Conservation (phyloP, 345 rosid genomes). For the Eucalyptus brandiana region DNA sequence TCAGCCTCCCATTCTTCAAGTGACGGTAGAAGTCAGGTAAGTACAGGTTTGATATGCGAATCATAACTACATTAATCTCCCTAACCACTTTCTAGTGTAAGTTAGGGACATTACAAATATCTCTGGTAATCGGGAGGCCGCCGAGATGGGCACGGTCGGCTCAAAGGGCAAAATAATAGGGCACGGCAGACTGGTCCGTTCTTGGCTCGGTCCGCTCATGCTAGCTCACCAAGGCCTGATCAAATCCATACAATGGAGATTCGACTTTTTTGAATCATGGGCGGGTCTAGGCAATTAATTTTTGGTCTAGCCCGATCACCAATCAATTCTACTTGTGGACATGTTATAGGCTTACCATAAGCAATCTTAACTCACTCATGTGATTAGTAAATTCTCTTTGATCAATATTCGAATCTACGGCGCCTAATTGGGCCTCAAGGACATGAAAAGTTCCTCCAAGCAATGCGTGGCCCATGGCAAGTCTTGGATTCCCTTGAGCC, state of each 20-base stretch:
- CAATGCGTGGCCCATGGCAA: not conserved
- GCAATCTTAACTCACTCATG: not conserved
- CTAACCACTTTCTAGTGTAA: not conserved
- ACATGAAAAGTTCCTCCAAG: not conserved
- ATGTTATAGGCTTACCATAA: not conserved
- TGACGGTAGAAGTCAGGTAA: not conserved
- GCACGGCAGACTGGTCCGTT: not conserved
- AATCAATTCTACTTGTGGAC: not conserved
- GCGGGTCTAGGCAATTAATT: not conserved
- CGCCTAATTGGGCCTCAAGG: not conserved
- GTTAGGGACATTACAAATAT: not conserved
- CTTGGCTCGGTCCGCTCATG: not conserved
- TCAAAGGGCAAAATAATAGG: not conserved
- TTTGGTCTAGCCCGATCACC: accelerated
- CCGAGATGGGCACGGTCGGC: not conserved
- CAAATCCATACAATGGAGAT: not conserved
- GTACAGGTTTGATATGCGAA: not conserved
- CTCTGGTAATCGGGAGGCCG: not conserved
- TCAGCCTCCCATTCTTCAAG: not conserved
- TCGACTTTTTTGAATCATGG: not conserved
- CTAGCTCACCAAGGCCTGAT: not conserved
- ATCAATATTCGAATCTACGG: not conserved
- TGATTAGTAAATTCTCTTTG: not conserved
- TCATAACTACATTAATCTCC: not conserved
- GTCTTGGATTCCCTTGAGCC: not conserved